phyloP scores from a whole-genome alignment of 768 basidiomycete genomes.

The Leccinum sublutescens region DNA sequence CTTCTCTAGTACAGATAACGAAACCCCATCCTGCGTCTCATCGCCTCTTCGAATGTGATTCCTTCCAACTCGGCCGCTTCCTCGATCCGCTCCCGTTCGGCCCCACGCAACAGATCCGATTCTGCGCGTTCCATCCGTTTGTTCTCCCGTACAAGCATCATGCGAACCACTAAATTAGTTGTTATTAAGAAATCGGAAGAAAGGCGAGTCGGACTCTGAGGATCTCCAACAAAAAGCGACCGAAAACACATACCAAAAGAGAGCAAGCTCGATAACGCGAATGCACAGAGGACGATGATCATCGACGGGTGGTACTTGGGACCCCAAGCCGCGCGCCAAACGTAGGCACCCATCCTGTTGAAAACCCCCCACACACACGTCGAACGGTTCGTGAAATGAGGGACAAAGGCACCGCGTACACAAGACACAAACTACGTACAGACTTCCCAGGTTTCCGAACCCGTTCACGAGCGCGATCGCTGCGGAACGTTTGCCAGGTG shows the following conservation, averaged over 20 bases:
- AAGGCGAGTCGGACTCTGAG: background rate
- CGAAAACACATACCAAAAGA: constrained; percentile 29
- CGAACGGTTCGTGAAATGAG: background rate
- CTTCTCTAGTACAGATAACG: constrained; percentile 49
- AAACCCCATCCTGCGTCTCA: constrained; percentile 55
- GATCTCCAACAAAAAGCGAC: background rate
- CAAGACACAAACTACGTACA: constrained; percentile 39
- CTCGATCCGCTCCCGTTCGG: constrained; percentile 48
- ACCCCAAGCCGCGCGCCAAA: constrained; percentile 60
- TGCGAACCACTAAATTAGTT: constrained; percentile 40
- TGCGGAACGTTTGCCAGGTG: constrained; percentile 50
- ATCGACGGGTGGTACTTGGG: constrained; percentile 63
- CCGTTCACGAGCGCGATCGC: constrained; percentile 66
- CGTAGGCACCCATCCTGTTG: constrained; percentile 55
- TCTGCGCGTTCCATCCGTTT: constrained; percentile 49
- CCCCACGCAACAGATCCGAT: constrained; percentile 40
- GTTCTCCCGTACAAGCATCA: constrained; percentile 50
- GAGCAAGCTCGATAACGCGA: constrained; percentile 33
- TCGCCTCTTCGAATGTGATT: constrained; percentile 57
- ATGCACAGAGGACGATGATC: constrained; percentile 43
- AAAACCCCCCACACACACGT: background rate
- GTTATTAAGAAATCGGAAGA: background rate
- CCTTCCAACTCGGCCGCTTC: constrained; percentile 61
- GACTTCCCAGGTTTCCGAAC: constrained; percentile 53
- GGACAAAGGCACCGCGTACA: background rate